Conservation (phyloP, 148 eudicot species). For the Rhododendron ovatum region DNA sequence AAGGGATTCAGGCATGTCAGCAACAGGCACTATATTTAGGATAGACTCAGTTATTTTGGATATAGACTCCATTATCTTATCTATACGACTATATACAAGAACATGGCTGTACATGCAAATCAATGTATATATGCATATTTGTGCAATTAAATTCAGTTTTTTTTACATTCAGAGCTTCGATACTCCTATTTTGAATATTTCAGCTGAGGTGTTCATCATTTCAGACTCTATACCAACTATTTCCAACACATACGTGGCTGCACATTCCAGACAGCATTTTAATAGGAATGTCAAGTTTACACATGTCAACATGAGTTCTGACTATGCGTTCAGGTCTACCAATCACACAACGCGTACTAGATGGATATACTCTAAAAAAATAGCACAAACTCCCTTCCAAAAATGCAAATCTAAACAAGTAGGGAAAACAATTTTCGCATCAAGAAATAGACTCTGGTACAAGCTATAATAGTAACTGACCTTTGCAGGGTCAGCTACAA, state of each 20-base stretch:
- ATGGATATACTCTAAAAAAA: background rate
- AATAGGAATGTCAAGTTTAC: background rate
- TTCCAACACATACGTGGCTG: background rate
- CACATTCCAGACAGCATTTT: background rate
- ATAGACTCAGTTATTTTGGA: background rate
- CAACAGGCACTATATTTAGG: background rate
- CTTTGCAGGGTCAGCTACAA: slow-evolving; percentile 74
- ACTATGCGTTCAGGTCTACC: background rate
- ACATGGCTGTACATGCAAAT: background rate
- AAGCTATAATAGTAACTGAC: slow-evolving; percentile 32
- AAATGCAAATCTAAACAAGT: slow-evolving; percentile 1
- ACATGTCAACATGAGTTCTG: background rate
- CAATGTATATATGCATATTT: background rate
- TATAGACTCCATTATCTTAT: background rate
- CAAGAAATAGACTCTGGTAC: background rate
- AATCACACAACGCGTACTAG: background rate
- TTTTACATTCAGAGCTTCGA: background rate
- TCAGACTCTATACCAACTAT: background rate
- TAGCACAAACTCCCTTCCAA: background rate
- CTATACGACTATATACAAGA: background rate
- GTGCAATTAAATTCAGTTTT: background rate
- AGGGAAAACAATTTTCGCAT: background rate
- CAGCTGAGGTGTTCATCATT: background rate
- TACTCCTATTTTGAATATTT: background rate
- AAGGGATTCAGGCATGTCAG: background rate